These are phyloP conservation scores for Cryoendolithus antarcticus DNA, from an alignment of 2,329 filamentous ascomycete genomes.

Conservation along the genomic window DNA sequence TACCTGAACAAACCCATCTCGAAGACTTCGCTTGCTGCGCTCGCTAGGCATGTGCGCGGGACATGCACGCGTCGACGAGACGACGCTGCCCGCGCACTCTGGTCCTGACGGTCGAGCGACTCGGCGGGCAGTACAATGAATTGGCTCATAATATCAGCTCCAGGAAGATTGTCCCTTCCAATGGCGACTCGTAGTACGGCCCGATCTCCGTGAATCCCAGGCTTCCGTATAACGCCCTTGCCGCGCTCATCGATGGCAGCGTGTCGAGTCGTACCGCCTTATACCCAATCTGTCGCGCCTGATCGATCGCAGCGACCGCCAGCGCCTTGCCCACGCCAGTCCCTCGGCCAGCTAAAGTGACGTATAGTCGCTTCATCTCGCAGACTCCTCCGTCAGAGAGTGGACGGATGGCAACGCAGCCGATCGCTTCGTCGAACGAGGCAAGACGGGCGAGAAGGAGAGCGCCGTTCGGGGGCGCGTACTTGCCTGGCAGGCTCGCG, in stretches of 20 bases:
- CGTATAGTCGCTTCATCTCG: constrained; percentile 49
- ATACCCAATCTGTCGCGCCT: constrained; percentile 39
- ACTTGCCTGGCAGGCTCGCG: constrained; percentile 41
- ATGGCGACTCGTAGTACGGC: constrained; percentile 44
- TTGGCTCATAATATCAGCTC: constrained; percentile 15
- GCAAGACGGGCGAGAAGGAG: constrained; percentile 35
- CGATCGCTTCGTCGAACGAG: constrained; percentile 25
- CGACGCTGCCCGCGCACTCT: too few species aligned
- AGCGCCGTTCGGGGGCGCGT: constrained; percentile 34
- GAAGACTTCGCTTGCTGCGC: too few species aligned
- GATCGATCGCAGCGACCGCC: constrained; percentile 31
- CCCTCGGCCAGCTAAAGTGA: constrained; percentile 36
- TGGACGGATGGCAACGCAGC: constrained; percentile 39
- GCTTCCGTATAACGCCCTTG: constrained; percentile 36
- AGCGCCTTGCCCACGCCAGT: constrained; percentile 38
- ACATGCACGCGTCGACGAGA: too few species aligned
- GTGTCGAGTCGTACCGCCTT: constrained; percentile 44
- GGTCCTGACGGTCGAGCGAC: too few species aligned
- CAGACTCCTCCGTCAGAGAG: constrained; percentile 14
- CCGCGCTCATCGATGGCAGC: constrained; percentile 38
- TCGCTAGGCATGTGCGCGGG: too few species aligned
- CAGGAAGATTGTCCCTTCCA: constrained; percentile 43
- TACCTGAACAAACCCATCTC: too few species aligned
- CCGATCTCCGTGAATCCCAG: constrained; percentile 41
- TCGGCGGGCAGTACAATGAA: too few species aligned